Base-by-base conservation (phyloP, 148 eudicot genomes). In the Cornus florida region DNA sequence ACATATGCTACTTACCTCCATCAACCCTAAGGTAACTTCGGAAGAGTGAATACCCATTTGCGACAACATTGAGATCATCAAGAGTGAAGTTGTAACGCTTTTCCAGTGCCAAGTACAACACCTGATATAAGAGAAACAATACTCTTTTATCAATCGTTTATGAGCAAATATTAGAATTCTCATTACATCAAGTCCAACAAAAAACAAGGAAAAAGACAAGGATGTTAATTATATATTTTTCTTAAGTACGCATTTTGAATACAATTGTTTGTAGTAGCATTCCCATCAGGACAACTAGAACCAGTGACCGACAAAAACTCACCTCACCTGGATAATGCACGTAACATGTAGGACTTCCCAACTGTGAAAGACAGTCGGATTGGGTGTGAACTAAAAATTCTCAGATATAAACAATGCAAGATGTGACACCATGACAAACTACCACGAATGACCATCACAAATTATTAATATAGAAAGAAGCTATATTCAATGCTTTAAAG, bases 51-150 rank as follows among this genome's bases (percentile, higher is more conserved):
- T 94, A 94, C 19, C 97, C 95, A 83, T 92, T 94, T 17, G 98
- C 98, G 72, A 94, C 90, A 74, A 94, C 83, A 73, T 91, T 90
- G 60, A 94, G 93, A 82, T 94, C 97, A 69, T 86, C 75, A 66
- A 94, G 82, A 77, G 80, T 84, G 85, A 94, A 94, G 86, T 94
- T 94, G 85, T 89, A 94, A 50, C 98, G 97, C 79, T 92, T 94
- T 89, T 94, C 98, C 78, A 92, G 69, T 9, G 98, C 98, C 86
- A 94, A 80, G 82, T 91, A 94, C 72, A 90, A 53, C 71, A 94
- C 87, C 98, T 94, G 86, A 82, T 76, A 69, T 72, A 53, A 69
- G 56, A 46, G 67, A 39, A 33, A 72, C 10, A 71, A 7, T 56
- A 68, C 11, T 11, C 5, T 43, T 20, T 67, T 22, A 13, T 62